Percentiles rank a stretch among this genome's conserved stretches.
Evolutionary conservation across 805 yeast species (phyloP).

Genomic region (Candida alai): DNA sequence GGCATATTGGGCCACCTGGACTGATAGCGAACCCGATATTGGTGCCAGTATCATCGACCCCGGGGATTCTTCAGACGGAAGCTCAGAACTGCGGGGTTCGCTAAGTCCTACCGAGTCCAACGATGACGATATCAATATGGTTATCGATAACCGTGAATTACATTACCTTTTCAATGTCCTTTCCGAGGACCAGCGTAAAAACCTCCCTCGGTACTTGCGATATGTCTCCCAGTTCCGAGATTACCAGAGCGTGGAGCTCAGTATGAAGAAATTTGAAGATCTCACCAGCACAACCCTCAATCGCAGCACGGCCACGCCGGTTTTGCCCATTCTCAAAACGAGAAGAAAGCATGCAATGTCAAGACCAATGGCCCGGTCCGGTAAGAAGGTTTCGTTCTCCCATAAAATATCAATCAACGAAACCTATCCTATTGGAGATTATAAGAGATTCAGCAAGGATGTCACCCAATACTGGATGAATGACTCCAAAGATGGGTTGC

Average conservation of each 20-base stretch:
- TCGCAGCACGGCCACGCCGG: not conserved
- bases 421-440: constrained; percentile 48
- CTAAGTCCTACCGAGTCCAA: too few species aligned
- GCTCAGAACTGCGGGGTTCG: not conserved
- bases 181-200: constrained; percentile 19
- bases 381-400: constrained; percentile 41
- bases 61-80: not conserved
- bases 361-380: not conserved
- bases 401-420: constrained; percentile 46
- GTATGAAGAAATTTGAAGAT: constrained; percentile 28
- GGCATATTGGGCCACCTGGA: too few species aligned
- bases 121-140: constrained; percentile 7
- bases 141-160: constrained; percentile 25
- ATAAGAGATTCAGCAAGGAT: constrained; percentile 51
- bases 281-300: constrained; percentile 6
- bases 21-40: constrained; percentile 1
- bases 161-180: constrained; percentile 20
- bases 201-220: constrained; percentile 31
- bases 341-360: not conserved
- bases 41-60: not conserved
- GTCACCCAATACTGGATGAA: constrained; percentile 49
- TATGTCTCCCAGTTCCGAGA: constrained; percentile 36
- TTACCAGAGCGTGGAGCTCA: constrained; percentile 26
- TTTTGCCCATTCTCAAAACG: not conserved
- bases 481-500: constrained; percentile 45